Evolutionary conservation across 1,284 basidiomycete genomes (phyloP).

Genomic region (Prillingera fragicola): DNA sequence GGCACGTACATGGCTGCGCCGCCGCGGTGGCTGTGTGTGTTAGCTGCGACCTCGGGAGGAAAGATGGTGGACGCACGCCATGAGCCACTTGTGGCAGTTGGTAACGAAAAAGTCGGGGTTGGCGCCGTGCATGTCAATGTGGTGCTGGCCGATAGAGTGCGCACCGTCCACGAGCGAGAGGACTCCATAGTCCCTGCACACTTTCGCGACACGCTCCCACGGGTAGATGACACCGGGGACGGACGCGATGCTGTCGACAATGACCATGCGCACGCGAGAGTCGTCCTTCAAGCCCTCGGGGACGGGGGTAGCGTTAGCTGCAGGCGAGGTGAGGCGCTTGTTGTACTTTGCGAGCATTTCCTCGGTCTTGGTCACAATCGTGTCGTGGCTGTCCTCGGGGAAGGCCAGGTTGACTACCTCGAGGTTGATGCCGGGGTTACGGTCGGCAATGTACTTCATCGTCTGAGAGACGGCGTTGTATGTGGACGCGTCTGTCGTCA

Average conservation of each 20-base stretch:
- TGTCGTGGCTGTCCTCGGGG: conserved; percentile 60
- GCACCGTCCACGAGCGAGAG: conserved; percentile 75
- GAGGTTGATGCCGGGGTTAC: conserved; percentile 54
- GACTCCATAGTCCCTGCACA: conserved; percentile 64
- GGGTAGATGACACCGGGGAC: conserved; percentile 66
- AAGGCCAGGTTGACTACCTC: conserved; percentile 57
- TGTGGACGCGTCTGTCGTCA: conserved; percentile 57
- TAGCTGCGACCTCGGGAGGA: background rate
- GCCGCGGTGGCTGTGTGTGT: conserved; percentile 58
- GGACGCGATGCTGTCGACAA: conserved; percentile 70
- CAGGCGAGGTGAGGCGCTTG: conserved; percentile 18
- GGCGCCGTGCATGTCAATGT: conserved; percentile 56
- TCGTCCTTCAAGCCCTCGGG: conserved; percentile 24
- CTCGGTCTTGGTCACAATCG: conserved; percentile 57
- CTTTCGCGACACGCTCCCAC: conserved; percentile 67
- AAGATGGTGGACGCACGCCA: conserved; percentile 23
- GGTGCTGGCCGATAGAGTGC: conserved; percentile 64
- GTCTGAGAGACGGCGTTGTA: conserved; percentile 60
- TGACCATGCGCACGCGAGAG: conserved; percentile 54
- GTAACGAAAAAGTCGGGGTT: conserved; percentile 76
- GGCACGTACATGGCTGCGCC: conserved; percentile 73
- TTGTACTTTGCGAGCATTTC: conserved; percentile 45
- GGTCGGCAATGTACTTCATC: conserved; percentile 59
- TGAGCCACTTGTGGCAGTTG: conserved; percentile 82
- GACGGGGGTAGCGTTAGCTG: conserved; percentile 29